Conservation (phyloP, 805 yeast genomes). For the Peterozyma xylosa region DNA sequence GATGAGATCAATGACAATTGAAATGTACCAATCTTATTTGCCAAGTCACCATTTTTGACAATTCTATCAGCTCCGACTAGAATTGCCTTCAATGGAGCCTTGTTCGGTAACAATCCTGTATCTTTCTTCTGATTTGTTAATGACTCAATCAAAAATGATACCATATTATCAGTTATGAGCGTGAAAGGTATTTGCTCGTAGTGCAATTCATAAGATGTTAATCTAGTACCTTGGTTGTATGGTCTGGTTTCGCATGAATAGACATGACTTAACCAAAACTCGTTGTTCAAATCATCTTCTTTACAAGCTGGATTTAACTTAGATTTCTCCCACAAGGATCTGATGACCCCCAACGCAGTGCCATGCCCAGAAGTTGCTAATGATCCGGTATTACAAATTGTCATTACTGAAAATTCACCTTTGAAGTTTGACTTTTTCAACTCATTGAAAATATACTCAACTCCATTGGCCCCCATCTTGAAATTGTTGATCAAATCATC, state of each 20-base stretch:
- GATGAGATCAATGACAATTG: constrained; percentile 75
- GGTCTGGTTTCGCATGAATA: constrained; percentile 94
- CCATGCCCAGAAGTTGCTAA: constrained; percentile 97
- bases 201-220: constrained; percentile 85
- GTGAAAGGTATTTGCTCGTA: constrained; percentile 86
- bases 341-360: constrained; percentile 87
- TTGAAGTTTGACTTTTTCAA: constrained; percentile 38
- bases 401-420: constrained; percentile 74
- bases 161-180: constrained; percentile 87
- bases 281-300: constrained; percentile 12
- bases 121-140: constrained; percentile 16
- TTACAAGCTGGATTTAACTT: constrained; percentile 14
- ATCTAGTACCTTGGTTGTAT: constrained; percentile 90
- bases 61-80: constrained; percentile 96
- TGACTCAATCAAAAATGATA: constrained; percentile 60
- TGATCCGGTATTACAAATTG: constrained; percentile 95
- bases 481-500: constrained; percentile 76
- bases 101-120: constrained; percentile 10
- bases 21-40: constrained; percentile 93
- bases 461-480: constrained; percentile 76
- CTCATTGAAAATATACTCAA: constrained; percentile 48
- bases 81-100: constrained; percentile 75
- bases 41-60: constrained; percentile 90
- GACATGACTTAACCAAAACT: constrained; percentile 55
- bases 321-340: constrained; percentile 53